These are phyloP conservation scores for Pyronema omphalodes DNA, from an alignment of 495 filamentous ascomycete genomes.

Conservation along the genomic window DNA sequence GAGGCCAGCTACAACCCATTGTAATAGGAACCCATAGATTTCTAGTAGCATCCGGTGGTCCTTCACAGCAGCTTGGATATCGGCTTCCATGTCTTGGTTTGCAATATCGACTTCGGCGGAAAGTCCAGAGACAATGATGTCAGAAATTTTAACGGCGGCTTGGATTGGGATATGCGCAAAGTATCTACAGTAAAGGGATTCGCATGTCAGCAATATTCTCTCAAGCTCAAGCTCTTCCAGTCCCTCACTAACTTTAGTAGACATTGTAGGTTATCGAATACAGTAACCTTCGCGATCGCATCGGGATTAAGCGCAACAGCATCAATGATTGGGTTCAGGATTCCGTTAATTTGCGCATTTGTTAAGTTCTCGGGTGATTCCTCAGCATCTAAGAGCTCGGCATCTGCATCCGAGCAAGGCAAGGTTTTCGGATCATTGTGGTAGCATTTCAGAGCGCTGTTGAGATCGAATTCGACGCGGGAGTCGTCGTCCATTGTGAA, in stretches of 20 bases:
- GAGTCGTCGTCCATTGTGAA: slow-evolving; percentile 20
- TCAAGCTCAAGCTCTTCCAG: too few species aligned
- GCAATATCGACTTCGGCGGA: slow-evolving; percentile 77
- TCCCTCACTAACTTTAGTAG: slow-evolving; percentile 58
- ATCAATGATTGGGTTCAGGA: slow-evolving; percentile 76
- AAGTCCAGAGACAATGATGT: slow-evolving; percentile 82
- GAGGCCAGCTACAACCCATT: slow-evolving; percentile 84
- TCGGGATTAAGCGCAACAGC: slow-evolving; percentile 82
- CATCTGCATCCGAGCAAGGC: slow-evolving; percentile 71
- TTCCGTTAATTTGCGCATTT: slow-evolving; percentile 56
- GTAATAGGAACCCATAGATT: slow-evolving; percentile 83
- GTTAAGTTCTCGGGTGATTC: slow-evolving; percentile 72
- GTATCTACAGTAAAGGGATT: slow-evolving; percentile 38
- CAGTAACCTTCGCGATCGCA: slow-evolving; percentile 53
- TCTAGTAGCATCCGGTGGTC: slow-evolving; percentile 84
- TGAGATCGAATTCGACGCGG: slow-evolving; percentile 72
- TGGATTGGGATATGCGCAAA: slow-evolving; percentile 60
- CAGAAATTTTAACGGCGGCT: slow-evolving; percentile 79
- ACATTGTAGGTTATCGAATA: slow-evolving; percentile 86
- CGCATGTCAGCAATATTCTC: slow-evolving; percentile 34
- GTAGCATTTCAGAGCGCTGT: slow-evolving; percentile 86
- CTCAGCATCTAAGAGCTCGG: slow-evolving; percentile 75
- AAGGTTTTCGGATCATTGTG: slow-evolving; percentile 74
- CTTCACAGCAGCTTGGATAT: slow-evolving; percentile 69
- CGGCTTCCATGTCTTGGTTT: slow-evolving; percentile 68